Evolutionary conservation across 2,329 filamentous ascomycete genomes (phyloP).

Genomic region (Alternaria triticimaculans): DNA sequence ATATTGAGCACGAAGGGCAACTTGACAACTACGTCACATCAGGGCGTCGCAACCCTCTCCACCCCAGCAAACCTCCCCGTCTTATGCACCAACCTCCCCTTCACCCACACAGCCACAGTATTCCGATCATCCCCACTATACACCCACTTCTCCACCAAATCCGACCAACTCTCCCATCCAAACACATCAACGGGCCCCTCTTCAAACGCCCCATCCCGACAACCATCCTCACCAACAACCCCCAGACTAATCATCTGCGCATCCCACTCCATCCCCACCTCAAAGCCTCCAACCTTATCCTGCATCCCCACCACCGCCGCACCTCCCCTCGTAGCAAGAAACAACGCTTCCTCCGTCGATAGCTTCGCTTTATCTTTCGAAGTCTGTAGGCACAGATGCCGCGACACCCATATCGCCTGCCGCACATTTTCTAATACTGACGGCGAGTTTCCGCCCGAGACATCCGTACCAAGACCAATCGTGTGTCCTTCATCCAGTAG

Average conservation of each 20-base stretch:
- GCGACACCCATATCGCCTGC: slow-evolving; percentile 78
- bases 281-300: slow-evolving; percentile 77
- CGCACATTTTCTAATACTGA: slow-evolving; percentile 83
- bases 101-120: slow-evolving; percentile 87
- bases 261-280: slow-evolving; percentile 88
- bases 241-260: slow-evolving; percentile 79
- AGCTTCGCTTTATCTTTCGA: slow-evolving; percentile 63
- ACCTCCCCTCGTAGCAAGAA: slow-evolving; percentile 86
- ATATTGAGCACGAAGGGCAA: too few relatives aligned
- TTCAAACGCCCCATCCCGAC: slow-evolving; percentile 50
- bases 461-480: slow-evolving; percentile 88
- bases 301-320: slow-evolving; percentile 79
- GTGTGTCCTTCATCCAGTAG: slow-evolving; percentile 76
- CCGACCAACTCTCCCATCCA: slow-evolving; percentile 88
- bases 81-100: slow-evolving; percentile 77
- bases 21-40: background rate
- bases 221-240: slow-evolving; percentile 39
- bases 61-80: slow-evolving; percentile 20
- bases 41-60: background rate
- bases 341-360: slow-evolving; percentile 84
- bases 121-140: slow-evolving; percentile 94
- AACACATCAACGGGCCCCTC: slow-evolving; percentile 83
- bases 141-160: slow-evolving; percentile 90
- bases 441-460: slow-evolving; percentile 84
- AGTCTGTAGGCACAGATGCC: slow-evolving; percentile 68